phyloP scores from a whole-genome alignment of 495 filamentous ascomycete genomes.

The Xylaria acuta region DNA sequence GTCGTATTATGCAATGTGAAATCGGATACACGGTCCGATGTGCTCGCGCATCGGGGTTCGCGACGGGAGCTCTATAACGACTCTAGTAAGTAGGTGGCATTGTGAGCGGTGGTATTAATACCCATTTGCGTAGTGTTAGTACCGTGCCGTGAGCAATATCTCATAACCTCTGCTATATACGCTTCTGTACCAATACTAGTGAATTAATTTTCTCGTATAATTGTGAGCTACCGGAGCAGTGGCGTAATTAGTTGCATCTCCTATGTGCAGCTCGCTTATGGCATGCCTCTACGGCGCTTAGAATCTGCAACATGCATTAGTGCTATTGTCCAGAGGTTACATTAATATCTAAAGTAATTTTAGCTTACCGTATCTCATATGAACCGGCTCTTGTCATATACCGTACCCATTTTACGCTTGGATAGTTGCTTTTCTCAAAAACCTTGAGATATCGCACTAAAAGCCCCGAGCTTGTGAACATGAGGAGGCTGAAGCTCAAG shows the following conservation, averaged over 20 bases:
- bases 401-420: conserved; percentile 97
- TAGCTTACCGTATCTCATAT: conserved; percentile 73
- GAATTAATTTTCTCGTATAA: not conserved
- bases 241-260: not conserved
- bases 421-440: conserved; percentile 99
- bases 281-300: not conserved
- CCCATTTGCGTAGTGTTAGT: not conserved
- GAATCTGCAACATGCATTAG: conserved; percentile 21
- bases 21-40: not conserved
- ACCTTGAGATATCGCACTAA: conserved; percentile 97
- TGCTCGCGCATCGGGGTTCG: not conserved
- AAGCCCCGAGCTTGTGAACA: conserved; percentile 95
- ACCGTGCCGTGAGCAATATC: not conserved
- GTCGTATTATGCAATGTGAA: not conserved
- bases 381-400: conserved; percentile 97
- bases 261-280: not conserved
- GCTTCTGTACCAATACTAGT: not conserved
- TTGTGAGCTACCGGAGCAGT: not conserved
- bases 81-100: not conserved
- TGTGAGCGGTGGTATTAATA: not conserved
- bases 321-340: not conserved
- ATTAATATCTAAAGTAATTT: not conserved
- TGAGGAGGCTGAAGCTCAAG: conserved; percentile 89
- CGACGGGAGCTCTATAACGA: not conserved
- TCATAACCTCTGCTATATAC: conserved; percentile 3